Conservation (phyloP, 352 stramenopile species). For the Blastocystis sp. region DNA sequence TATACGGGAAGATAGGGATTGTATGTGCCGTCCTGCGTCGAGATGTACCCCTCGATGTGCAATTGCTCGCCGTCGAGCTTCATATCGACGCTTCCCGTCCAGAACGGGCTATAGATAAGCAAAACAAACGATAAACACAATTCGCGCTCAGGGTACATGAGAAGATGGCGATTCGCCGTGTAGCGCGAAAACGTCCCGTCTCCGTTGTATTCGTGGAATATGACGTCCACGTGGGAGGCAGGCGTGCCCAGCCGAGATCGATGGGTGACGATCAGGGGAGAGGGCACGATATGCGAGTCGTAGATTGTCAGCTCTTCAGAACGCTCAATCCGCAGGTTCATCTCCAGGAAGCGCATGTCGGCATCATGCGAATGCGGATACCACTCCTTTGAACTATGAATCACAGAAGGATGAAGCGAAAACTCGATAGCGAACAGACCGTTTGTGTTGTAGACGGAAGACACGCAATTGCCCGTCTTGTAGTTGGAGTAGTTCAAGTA, state of each 20-base stretch:
- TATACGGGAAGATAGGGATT: conserved; percentile 42
- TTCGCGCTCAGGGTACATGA: conserved; percentile 53
- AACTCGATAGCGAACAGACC: conserved; percentile 40
- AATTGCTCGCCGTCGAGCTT: conserved; percentile 1
- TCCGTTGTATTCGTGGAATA: conserved; percentile 20
- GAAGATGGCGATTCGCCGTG: background rate
- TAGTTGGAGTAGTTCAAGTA: conserved; percentile 32
- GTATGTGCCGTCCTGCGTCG: conserved; percentile 38
- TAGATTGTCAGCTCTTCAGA: background rate
- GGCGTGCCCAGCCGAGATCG: background rate
- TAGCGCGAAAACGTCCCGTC: background rate
- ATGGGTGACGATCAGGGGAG: background rate
- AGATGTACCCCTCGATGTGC: background rate
- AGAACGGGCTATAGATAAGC: conserved; percentile 18
- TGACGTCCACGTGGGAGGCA: conserved; percentile 14
- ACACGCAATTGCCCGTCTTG: conserved; percentile 10
- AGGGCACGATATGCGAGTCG: background rate
- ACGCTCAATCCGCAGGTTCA: background rate
- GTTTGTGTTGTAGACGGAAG: conserved; percentile 3
- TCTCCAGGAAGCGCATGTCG: background rate
- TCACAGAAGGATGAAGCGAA: background rate
- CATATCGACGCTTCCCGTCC: conserved; percentile 2
- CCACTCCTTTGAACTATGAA: conserved; percentile 13
- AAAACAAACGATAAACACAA: background rate
- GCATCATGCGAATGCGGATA: conserved; percentile 23